These are phyloP conservation scores for Talaromyces wortmannii DNA, from an alignment of 495 filamentous ascomycete genomes.

Conservation along the genomic window DNA sequence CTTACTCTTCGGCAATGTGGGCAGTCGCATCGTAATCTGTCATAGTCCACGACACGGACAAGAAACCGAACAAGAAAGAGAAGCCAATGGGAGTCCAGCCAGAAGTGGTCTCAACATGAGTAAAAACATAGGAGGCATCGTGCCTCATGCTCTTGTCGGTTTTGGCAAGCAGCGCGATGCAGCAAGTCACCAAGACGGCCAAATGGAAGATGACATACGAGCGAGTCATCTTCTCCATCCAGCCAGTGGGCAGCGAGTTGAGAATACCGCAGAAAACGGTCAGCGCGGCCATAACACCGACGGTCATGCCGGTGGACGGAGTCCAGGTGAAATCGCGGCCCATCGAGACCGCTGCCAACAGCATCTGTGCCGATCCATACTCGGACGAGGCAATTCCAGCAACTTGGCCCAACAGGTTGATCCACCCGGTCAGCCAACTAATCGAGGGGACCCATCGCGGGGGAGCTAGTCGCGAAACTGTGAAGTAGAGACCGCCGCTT, in stretches of 20 bases:
- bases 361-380: slow-evolving; percentile 61
- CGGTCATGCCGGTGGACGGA: slow-evolving; percentile 43
- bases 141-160: slow-evolving; percentile 47
- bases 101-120: slow-evolving; percentile 47
- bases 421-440: slow-evolving; percentile 50
- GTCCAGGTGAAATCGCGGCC: slow-evolving; percentile 45
- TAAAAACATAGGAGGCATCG: slow-evolving; percentile 55
- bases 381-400: slow-evolving; percentile 59
- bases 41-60: slow-evolving; percentile 64
- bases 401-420: slow-evolving; percentile 61
- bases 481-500: slow-evolving; percentile 44
- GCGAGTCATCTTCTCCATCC: slow-evolving; percentile 58
- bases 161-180: slow-evolving; percentile 51
- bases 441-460: slow-evolving; percentile 30
- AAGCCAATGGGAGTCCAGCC: slow-evolving; percentile 61
- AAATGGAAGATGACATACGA: slow-evolving; percentile 62
- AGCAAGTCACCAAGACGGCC: slow-evolving; percentile 47
- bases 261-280: slow-evolving; percentile 47
- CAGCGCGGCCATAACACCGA: slow-evolving; percentile 55
- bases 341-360: slow-evolving; percentile 61
- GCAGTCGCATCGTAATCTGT: slow-evolving; percentile 51
- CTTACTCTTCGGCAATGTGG: slow-evolving; percentile 52
- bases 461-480: slow-evolving; percentile 33
- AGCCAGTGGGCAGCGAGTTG: slow-evolving; percentile 55
- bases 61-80: slow-evolving; percentile 63